These are phyloP conservation scores for Coniochaeta hoffmannii DNA, from an alignment of 2,329 filamentous ascomycete genomes.

Conservation along the genomic window DNA sequence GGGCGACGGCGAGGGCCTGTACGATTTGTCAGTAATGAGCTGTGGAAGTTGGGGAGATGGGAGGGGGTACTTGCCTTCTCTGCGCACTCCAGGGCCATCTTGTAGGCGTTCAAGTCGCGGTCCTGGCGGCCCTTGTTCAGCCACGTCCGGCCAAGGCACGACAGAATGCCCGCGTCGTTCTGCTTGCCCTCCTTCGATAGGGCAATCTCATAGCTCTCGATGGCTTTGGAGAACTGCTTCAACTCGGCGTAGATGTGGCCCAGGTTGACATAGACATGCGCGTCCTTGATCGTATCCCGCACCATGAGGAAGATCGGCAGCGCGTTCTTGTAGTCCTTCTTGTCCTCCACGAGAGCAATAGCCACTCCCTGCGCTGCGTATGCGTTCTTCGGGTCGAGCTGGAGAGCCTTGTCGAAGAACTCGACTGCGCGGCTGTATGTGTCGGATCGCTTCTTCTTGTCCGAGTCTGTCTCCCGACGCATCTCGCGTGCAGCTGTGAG, in stretches of 20 bases:
- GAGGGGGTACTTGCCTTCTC: conserved; percentile 43
- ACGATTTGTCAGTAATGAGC: not conserved
- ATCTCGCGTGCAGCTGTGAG: conserved; percentile 86
- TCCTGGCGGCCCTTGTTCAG: conserved; percentile 66
- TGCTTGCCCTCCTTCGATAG: conserved; percentile 67
- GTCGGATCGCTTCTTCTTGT: conserved; percentile 83
- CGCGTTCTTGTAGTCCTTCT: conserved; percentile 76
- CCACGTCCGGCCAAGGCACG: conserved; percentile 84
- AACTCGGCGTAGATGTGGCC: conserved; percentile 90
- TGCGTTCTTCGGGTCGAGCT: conserved; percentile 90
- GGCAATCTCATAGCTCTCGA: conserved; percentile 89
- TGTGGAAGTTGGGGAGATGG: not conserved
- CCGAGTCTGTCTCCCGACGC: conserved; percentile 80
- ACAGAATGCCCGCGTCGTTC: conserved; percentile 70
- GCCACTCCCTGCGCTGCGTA: conserved; percentile 94
- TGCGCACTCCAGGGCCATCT: conserved; percentile 51
- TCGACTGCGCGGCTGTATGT: conserved; percentile 90
- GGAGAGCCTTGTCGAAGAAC: conserved; percentile 95
- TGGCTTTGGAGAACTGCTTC: conserved; percentile 82
- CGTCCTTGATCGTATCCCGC: conserved; percentile 81
- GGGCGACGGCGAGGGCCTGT: conserved; percentile 67
- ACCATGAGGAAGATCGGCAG: conserved; percentile 86
- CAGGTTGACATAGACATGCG: conserved; percentile 84
- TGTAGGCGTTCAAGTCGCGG: conserved; percentile 49
- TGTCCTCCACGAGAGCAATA: conserved; percentile 90